A percentile compares a stretch with the other conserved stretches of the same genome.
These are phyloP conservation scores for Rhododendron griersonianum DNA, from an alignment of 148 eudicot genomes.

Conservation along the genomic window DNA sequence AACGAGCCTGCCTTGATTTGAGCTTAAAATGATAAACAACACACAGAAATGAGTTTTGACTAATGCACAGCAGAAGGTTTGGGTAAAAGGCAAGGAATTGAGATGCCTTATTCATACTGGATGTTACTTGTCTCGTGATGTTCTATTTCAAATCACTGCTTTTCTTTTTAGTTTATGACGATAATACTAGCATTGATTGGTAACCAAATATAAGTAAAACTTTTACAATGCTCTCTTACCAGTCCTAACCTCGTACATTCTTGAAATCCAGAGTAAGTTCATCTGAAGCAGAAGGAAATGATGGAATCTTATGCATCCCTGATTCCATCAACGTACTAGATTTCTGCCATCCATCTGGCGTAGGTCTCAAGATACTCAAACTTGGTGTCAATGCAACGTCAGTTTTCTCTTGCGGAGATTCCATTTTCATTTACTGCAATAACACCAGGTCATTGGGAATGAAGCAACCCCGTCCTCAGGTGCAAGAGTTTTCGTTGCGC, in stretches of 20 bases:
- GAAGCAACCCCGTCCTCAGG: no score
- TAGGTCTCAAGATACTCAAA: constrained; percentile 75
- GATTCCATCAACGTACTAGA: constrained; percentile 72
- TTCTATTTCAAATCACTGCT: background rate
- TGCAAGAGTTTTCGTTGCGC: constrained; percentile 63
- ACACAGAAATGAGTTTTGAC: background rate
- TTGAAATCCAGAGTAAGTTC: constrained; percentile 66
- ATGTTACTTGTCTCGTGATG: background rate
- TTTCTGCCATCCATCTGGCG: constrained; percentile 78
- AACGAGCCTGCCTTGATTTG: no score
- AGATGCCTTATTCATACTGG: background rate
- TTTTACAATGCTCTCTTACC: background rate
- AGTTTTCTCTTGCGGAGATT: constrained; percentile 62
- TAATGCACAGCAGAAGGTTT: background rate
- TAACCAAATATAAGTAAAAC: background rate
- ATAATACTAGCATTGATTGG: background rate
- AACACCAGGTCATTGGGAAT: constrained; percentile 35
- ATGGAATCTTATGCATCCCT: constrained; percentile 80
- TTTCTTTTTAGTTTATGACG: background rate
- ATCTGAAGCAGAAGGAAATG: constrained; percentile 89
- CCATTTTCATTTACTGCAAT: constrained; percentile 67
- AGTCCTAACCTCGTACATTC: background rate
- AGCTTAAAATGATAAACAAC: no score
- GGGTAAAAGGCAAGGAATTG: background rate
- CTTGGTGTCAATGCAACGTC: constrained; percentile 48